Base-by-base conservation (phyloP, 2,329 filamentous ascomycete species). In the Phoma sp. region DNA sequence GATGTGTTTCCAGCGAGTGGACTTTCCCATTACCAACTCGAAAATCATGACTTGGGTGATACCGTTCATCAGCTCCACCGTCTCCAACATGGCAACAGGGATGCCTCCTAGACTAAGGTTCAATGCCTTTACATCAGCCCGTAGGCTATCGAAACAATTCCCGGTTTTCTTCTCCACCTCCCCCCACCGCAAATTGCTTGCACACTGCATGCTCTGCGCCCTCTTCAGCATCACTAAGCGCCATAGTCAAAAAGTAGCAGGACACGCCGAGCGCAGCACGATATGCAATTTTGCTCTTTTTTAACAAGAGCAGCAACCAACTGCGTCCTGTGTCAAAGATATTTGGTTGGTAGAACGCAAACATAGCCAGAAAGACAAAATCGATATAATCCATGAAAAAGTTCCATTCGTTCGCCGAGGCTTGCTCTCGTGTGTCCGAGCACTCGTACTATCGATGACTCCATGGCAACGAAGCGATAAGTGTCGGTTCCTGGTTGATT, bases 361-460 rank as follows among this genome's bases (percentile, higher is more conserved):
- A 64, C 4, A 60, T 36, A 20, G 47, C 29, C 1, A 59, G 61
- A 18, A 60, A 60, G 6, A 60, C 48, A 15, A 46, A 51, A 38
- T 64, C 59, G 15, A 64, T 38, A 28, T 60, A 62, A 28, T 62
- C 60, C 45, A 57, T 57, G 25, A 64, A 40, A 29, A 62, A 60
- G 23, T 52, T 51, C 45, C 40, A 48, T 29, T 64, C 59, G 29
- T 50, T 47, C 32, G 28, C 39, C 23, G 52, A 46, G 23, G 57
- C 42, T 32, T 46, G 43, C 15, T 51, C 43, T 7, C 46, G 42
- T 15, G 49, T 52, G 9, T 46, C 36, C 5, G 36, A 52, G 17
- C 42, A 29, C 6, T 42, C 28, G 14, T 46, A 21, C 17, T 55
- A 40, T 33, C 53, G 48, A 42, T 53, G 43, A 28, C 33, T 30